Percentiles rank a stretch among this genome's conserved stretches.
These are phyloP conservation scores for Rosa persica DNA, from an alignment of 306 rosid species.

Conservation along the genomic window DNA sequence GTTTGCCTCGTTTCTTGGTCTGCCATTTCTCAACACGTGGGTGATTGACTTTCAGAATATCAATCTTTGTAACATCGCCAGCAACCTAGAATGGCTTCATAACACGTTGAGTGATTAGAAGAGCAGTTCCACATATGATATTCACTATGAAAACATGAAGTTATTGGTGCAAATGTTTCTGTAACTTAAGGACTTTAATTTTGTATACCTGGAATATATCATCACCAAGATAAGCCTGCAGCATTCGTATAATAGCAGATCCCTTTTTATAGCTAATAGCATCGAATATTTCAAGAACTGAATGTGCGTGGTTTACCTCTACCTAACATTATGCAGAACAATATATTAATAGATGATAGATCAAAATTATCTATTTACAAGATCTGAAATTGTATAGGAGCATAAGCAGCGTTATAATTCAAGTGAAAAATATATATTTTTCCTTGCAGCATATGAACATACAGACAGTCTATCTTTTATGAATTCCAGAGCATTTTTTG, in stretches of 20 bases:
- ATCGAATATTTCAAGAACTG: slow-evolving; percentile 29
- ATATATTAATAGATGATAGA: no score
- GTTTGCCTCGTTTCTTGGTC: no score
- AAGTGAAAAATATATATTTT: no score
- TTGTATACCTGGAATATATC: slow-evolving; percentile 49
- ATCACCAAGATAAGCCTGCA: slow-evolving; percentile 55
- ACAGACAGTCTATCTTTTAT: neutral
- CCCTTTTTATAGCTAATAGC: slow-evolving; percentile 58
- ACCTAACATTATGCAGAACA: no score
- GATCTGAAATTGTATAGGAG: no score
- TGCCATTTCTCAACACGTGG: no score
- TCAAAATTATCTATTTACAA: no score
- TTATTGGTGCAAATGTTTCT: neutral
- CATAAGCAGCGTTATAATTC: no score
- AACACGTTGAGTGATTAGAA: neutral
- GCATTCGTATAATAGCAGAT: slow-evolving; percentile 53
- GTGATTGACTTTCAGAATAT: no score
- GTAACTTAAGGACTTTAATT: neutral
- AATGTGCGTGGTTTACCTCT: no score
- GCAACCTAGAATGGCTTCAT: neutral
- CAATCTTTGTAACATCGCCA: no score
- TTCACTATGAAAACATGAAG: neutral
- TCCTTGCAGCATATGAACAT: no score
- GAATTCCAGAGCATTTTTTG: neutral
- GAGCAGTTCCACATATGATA: neutral